Base-by-base conservation (phyloP, 306 rosid species). In the Trichosanthes cucumerina region DNA sequence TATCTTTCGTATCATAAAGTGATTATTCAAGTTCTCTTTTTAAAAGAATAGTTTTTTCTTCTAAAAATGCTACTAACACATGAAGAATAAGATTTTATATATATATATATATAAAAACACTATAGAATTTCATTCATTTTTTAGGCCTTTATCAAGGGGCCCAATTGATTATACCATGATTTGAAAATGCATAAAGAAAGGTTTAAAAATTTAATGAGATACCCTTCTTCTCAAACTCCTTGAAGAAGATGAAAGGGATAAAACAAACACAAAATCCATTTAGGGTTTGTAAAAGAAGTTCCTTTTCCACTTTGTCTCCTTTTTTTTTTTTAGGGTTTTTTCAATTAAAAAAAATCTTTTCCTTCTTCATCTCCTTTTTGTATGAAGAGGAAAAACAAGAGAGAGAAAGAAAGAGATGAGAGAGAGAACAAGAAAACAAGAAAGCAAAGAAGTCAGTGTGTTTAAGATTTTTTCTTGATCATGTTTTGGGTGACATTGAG, bases 401-500 rank as follows among this genome's bases (percentile, higher is more conserved):
- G 11, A 36, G 47, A 64, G 49, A 24, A 28, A 65, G 73, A 76
- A 44, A 34, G 34, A 16, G 7, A n/a, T n/a, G 44, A 63, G 44
- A 76, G 81, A 77, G 68, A 82, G 33, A 85, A 93, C 92, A 88
- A 83, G 86, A 86, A 89, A 86, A 89, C 96, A 91, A 85, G 80
- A 82, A 89, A 87, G 91, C 94, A 89, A 80, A 68, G 80, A 80
- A 86, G 88, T 75, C 34, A 88, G 58, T 86, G 19, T 80, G 78
- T 62, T 62, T 80, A 76, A 70, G 87, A 83, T 88, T 80, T 84
- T 84, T 88, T 85, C 86, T 84, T 87, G 92, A 83, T 78, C 87
- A 86, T 93, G 98, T 88, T 90, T 83, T 91, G 86, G 97, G 98
- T 84, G 93, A 93, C 98, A 91, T 1, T 64, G 59, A 65, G 60